Evolutionary conservation across 2,329 filamentous ascomycete genomes (phyloP).

Genomic region (Nemania sp.): DNA sequence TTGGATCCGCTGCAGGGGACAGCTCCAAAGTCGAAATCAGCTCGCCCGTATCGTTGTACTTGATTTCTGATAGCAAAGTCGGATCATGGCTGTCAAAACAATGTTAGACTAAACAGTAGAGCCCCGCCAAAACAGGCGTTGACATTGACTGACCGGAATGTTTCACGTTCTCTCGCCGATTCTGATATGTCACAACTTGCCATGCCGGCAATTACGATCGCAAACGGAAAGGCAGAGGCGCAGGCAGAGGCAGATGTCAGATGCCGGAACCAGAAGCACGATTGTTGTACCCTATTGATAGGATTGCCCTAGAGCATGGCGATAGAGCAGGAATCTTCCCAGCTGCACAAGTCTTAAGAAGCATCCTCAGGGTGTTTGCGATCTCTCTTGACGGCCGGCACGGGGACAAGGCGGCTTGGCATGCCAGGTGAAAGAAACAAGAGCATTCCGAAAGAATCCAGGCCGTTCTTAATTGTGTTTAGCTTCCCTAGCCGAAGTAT

Average conservation of each 20-base stretch:
- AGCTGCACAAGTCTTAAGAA: neutral
- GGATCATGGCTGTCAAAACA: slow-evolving; percentile 17
- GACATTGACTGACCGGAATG: slow-evolving; percentile 15
- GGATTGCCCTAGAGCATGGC: no score
- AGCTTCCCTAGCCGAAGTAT: slow-evolving; percentile 16
- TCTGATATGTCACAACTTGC: slow-evolving; percentile 15
- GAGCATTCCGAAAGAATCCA: neutral
- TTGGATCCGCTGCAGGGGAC: slow-evolving; percentile 13
- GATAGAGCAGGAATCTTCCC: slow-evolving; percentile 11
- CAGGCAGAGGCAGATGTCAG: no score
- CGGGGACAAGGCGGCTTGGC: neutral
- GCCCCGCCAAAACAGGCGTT: neutral
- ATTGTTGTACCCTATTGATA: neutral
- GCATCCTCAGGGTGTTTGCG: slow-evolving; percentile 9
- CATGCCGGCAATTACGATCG: slow-evolving; percentile 1
- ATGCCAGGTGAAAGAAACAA: neutral
- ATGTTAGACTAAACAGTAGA: neutral
- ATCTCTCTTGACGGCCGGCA: neutral
- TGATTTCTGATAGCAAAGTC: slow-evolving; percentile 16
- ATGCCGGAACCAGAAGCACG: no score
- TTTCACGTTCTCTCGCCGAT: slow-evolving; percentile 21
- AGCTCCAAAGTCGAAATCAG: slow-evolving; percentile 8
- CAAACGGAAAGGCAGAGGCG: neutral
- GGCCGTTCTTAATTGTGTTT: neutral
- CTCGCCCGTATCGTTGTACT: slow-evolving; percentile 6